Evolutionary conservation across 2,329 filamentous ascomycete genomes (phyloP), one percentile per base, ranked within the genome.

Genomic region (Calonectria ilicicola): DNA sequence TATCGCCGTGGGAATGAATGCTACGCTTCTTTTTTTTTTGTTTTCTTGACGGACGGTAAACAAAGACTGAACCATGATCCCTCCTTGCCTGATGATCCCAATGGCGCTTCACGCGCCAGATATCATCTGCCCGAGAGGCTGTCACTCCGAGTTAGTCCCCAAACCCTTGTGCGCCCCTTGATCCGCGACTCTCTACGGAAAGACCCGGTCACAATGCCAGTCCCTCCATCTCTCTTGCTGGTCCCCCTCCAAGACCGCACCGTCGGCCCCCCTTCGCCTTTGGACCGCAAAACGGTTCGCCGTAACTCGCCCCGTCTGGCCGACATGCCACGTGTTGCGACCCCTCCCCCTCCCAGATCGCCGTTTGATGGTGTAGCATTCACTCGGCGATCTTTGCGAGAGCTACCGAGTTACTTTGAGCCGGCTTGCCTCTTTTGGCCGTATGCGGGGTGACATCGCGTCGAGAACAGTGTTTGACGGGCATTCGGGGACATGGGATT

Each of bases 71-170:
- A 35, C 12, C 9, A 12, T 35, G 32, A 35, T 35, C 19, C 42
- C 19, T n/a, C 32, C 53, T 26, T 5, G 21, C 53, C 21, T 12
- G 21, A 17, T 35, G 32, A 27, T 40, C 40, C 40, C n/a, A 87
- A 74, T 87, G 85, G 65, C 83, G 80, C 63, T 84, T 79, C n/a
- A 88, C 85, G 67, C 76, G 81, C 87, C 87, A 88, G 74, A 86
- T 86, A 79, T 89, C 86, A 26, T 82, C 82, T n/a, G 83, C 76
- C 68, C 78, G 78, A n/a, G 67, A 87, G 68, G 0, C 83, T 84
- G 27, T 79, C 82, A 12, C 80, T 81, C 3, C 66, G 74, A 27
- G 85, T 79, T 35, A 87, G 85, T 84, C 81, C 12, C 80, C 77
- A 71, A 81, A 85, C 9, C 86, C 81, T 71, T 83, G 32, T 81